Base-by-base conservation (phyloP, 2,329 filamentous ascomycete species). In the Chaetomium olivaceum region DNA sequence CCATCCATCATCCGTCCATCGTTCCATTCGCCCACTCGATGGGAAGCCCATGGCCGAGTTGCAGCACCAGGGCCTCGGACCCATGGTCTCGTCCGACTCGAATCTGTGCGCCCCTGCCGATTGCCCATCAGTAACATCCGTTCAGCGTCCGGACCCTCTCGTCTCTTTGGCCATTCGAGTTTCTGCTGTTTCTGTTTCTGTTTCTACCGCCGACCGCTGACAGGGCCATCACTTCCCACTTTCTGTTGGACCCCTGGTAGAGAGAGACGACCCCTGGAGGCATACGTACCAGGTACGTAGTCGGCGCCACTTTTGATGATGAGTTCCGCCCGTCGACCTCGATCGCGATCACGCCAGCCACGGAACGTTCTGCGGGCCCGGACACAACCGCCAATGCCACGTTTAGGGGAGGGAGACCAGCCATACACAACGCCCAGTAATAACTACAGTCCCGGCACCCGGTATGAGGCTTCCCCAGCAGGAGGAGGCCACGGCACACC, bases 401-500 rank as follows among this genome's bases (percentile, higher is more conserved):
- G 68, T 4, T 31, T 39, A 1, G 58, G 67, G 6, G 67, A 66
- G 39, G 74, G 74, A 65, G 66, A 75, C 74, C 73, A 23, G 39
- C 70, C 75, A 59, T 75, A 74, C 67, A 73, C 73, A 66, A 72
- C 74, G 63, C 68, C 71, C 54, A 66, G 68, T 58, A 71, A 66
- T 58, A 67, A 64, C 39, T 55, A 65, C 51, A 66, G 61, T 19
- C 60, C 61, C 39, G 68, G 48, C 59, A 70, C 74, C 19, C 66
- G 70, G 14, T 71, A 73, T 60, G 69, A 73, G 57, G 48, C 70
- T 29, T 72, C 71, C 33, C 65, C 73, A 29, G 62, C 72, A 23
- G 75, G 76, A 63, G 75, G 76, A 63, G 73, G 72, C 9, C 74
- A 72, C 64, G 73, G 67, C 62, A 48, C 61, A n/a, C 29, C 56